Evolutionary conservation across 192 early-diverging fungal species (phyloP).

Genomic region (Chytriomyces sp.): DNA sequence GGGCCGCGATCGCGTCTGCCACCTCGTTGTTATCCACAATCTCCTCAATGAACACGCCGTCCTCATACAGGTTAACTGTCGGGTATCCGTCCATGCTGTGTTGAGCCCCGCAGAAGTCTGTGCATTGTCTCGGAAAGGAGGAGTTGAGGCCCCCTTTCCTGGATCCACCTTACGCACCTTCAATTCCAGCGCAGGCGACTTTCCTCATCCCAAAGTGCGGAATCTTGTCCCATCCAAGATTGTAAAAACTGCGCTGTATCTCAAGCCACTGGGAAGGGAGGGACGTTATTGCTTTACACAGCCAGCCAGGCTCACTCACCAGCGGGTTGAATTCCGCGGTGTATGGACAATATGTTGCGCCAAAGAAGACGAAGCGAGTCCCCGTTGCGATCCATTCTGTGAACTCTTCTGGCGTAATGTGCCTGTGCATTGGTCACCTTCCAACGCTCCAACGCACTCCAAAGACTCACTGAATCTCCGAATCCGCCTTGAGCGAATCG

Average conservation of each 20-base stretch:
- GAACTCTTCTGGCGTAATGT: not conserved
- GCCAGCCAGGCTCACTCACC: no score
- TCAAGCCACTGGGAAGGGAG: not conserved
- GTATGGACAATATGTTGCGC: conserved; percentile 11
- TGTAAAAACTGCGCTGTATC: not conserved
- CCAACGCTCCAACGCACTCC: no score
- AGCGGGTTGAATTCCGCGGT: conserved; percentile 22
- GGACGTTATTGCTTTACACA: not conserved
- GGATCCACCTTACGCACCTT: not conserved
- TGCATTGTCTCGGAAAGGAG: not conserved
- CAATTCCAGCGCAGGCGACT: conserved; percentile 4
- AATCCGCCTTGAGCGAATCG: no score
- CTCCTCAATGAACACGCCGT: conserved; percentile 8
- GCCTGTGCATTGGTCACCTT: no score
- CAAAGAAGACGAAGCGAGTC: conserved; percentile 17
- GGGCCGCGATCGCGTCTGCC: not conserved
- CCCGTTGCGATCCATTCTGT: not conserved
- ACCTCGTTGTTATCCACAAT: not conserved
- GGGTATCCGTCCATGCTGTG: conserved; percentile 20
- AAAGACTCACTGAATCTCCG: no score
- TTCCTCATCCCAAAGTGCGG: conserved; percentile 20
- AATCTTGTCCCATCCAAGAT: not conserved
- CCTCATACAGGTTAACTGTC: conserved; percentile 6
- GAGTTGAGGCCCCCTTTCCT: not conserved
- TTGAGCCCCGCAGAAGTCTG: not conserved